phyloP scores from a whole-genome alignment of 257 asterid species.

The Lantana camara region DNA sequence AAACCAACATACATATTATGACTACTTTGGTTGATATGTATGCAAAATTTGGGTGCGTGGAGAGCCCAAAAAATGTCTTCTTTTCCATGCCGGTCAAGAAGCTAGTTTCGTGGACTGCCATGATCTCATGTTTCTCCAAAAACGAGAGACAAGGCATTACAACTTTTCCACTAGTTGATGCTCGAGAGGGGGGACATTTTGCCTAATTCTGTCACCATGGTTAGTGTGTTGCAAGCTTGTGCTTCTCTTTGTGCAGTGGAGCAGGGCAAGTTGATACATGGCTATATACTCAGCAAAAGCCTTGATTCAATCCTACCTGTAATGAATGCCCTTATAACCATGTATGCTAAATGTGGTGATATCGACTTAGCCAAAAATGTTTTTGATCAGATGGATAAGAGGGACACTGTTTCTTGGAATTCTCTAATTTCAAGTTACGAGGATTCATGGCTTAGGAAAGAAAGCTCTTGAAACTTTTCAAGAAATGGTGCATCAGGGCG shows the following conservation, averaged over 20 bases:
- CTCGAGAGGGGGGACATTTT: conserved; percentile 42
- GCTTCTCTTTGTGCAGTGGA: conserved; percentile 77
- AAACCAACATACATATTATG: conserved; percentile 68
- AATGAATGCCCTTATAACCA: conserved; percentile 69
- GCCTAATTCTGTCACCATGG: conserved; percentile 95
- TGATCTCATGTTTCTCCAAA: conserved; percentile 80
- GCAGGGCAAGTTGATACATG: conserved; percentile 87
- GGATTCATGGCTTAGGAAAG: conserved; percentile 71
- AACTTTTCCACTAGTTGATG: conserved; percentile 70
- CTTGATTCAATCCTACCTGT: conserved; percentile 82
- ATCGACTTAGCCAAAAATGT: conserved; percentile 53
- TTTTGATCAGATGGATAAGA: conserved; percentile 63
- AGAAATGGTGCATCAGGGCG: conserved; percentile 64
- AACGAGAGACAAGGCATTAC: conserved; percentile 72
- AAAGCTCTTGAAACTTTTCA: conserved; percentile 56
- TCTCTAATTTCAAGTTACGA: conserved; percentile 81
- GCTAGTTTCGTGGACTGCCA: conserved; percentile 92
- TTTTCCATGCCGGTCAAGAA: conserved; percentile 62
- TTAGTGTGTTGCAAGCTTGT: conserved; percentile 90
- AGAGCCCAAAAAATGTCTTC: conserved; percentile 57
- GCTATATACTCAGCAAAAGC: conserved; percentile 72
- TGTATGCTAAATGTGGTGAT: conserved; percentile 87
- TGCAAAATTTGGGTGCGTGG: conserved; percentile 69
- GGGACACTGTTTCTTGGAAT: conserved; percentile 84
- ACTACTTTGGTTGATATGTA: conserved; percentile 88